These are phyloP conservation scores for Fonsecaea pedrosoi DNA, from an alignment of 2,329 filamentous ascomycete genomes.

Conservation along the genomic window DNA sequence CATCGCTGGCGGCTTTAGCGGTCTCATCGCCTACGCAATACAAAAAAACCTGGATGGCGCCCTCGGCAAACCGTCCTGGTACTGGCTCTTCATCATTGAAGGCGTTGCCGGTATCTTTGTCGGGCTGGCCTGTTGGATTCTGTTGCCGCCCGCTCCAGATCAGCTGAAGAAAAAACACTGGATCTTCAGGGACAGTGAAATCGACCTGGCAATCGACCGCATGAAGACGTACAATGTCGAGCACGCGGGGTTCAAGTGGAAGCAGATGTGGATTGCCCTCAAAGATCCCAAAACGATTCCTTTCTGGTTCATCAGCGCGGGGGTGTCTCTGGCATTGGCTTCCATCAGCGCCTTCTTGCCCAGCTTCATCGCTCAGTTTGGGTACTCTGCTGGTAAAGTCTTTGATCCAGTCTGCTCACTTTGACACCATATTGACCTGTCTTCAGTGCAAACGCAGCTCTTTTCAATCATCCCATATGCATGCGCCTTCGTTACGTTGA, in stretches of 20 bases:
- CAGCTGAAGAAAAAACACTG: slow-evolving; percentile 15
- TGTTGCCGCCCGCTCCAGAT: slow-evolving; percentile 9
- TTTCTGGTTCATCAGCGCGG: slow-evolving; percentile 10
- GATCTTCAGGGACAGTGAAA: slow-evolving; percentile 9
- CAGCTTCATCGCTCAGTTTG: slow-evolving; percentile 28
- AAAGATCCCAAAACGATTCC: slow-evolving; percentile 23
- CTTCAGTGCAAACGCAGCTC: slow-evolving; percentile 26
- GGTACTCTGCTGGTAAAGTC: slow-evolving; percentile 25
- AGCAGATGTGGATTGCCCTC: slow-evolving; percentile 14
- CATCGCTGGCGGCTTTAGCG: slow-evolving; percentile 74
- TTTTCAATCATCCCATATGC: slow-evolving; percentile 31
- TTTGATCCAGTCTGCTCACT: not conserved
- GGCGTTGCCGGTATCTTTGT: slow-evolving; percentile 49
- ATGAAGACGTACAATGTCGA: slow-evolving; percentile 21
- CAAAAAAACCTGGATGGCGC: slow-evolving; percentile 63
- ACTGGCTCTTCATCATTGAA: slow-evolving; percentile 74
- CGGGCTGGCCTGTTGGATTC: slow-evolving; percentile 2
- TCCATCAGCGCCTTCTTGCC: slow-evolving; percentile 27
- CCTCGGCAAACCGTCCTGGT: slow-evolving; percentile 63
- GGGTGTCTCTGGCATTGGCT: slow-evolving; percentile 9
- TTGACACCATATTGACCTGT: not conserved
- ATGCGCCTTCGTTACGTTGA: slow-evolving; percentile 19
- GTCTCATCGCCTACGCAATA: slow-evolving; percentile 69
- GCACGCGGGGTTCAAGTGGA: slow-evolving; percentile 13
- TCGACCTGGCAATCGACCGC: slow-evolving; percentile 4